phyloP scores from a whole-genome alignment of 164 flowering plant species.

The Magnolia officinalis region DNA sequence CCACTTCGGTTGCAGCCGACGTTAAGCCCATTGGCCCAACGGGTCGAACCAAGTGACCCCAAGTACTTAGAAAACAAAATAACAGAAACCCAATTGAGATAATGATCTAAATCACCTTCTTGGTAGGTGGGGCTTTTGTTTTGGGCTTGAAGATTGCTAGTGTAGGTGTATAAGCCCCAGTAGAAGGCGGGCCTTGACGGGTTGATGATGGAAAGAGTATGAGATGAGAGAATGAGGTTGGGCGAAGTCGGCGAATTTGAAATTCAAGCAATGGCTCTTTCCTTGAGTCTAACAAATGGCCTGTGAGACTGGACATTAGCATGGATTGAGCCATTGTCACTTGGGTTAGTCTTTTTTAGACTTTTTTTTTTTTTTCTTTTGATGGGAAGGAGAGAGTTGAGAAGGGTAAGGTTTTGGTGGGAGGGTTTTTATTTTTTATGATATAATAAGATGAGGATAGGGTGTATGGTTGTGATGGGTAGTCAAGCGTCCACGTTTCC shows the following conservation, averaged over 20 bases:
- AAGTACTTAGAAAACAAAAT: neutral
- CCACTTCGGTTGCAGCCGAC: too few species aligned
- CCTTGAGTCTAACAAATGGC: conserved; percentile 28
- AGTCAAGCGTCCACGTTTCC: conserved; percentile 14
- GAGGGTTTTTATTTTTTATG: neutral
- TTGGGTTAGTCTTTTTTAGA: neutral
- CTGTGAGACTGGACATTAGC: conserved; percentile 44
- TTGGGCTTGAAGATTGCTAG: conserved; percentile 84
- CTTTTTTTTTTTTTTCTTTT: neutral
- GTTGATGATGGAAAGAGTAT: conserved; percentile 32
- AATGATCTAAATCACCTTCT: conserved; percentile 37
- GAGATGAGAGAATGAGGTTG: conserved; percentile 45
- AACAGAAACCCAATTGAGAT: neutral
- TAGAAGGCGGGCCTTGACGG: neutral
- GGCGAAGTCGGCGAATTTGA: conserved; percentile 32
- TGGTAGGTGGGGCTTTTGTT: conserved; percentile 65
- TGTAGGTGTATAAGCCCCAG: conserved; percentile 24
- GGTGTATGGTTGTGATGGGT: conserved; percentile 17
- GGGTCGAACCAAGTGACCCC: neutral
- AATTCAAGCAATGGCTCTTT: conserved; percentile 30
- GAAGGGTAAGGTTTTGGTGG: neutral
- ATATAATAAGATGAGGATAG: conserved; percentile 26
- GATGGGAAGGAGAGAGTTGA: neutral
- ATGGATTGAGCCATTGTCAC: conserved; percentile 72
- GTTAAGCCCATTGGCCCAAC: neutral